Evolutionary conservation across 208 protist genomes (phyloP).

Genomic region (Wallacemonas collosoma): DNA sequence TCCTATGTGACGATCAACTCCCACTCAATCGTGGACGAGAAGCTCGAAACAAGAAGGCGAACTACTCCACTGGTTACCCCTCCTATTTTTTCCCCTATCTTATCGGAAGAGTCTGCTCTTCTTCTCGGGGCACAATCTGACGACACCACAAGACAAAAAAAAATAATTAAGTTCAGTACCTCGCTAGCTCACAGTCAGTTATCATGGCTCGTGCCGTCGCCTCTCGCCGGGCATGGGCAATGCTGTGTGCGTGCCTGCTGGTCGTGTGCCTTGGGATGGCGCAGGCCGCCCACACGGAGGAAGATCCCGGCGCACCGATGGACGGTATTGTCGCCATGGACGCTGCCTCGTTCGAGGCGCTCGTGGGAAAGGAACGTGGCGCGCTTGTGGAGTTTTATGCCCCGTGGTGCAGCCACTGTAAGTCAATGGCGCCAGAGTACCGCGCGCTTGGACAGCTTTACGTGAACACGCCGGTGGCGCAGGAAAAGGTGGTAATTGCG

Average conservation of each 20-base stretch:
- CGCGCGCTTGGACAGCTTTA: slow-evolving; percentile 35
- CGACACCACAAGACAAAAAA: background rate
- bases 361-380: slow-evolving; percentile 73
- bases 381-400: slow-evolving; percentile 93
- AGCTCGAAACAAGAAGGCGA: too few species aligned
- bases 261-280: slow-evolving; percentile 21
- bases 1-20: too few species aligned
- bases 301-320: slow-evolving; percentile 34
- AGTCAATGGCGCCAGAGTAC: slow-evolving; percentile 55
- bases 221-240: background rate
- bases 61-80: too few species aligned
- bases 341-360: slow-evolving; percentile 49
- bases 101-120: too few species aligned
- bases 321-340: slow-evolving; percentile 48
- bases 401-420: slow-evolving; percentile 89
- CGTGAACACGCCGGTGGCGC: slow-evolving; percentile 18
- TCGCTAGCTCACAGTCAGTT: background rate
- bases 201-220: background rate
- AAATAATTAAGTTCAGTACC: background rate
- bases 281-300: slow-evolving; percentile 12
- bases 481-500: slow-evolving; percentile 53
- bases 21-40: too few species aligned
- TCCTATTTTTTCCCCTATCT: too few species aligned
- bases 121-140: too few species aligned
- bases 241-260: background rate